These are phyloP conservation scores for Scedosporium dehoogii DNA, from an alignment of 2,329 filamentous ascomycete species.

Conservation along the genomic window DNA sequence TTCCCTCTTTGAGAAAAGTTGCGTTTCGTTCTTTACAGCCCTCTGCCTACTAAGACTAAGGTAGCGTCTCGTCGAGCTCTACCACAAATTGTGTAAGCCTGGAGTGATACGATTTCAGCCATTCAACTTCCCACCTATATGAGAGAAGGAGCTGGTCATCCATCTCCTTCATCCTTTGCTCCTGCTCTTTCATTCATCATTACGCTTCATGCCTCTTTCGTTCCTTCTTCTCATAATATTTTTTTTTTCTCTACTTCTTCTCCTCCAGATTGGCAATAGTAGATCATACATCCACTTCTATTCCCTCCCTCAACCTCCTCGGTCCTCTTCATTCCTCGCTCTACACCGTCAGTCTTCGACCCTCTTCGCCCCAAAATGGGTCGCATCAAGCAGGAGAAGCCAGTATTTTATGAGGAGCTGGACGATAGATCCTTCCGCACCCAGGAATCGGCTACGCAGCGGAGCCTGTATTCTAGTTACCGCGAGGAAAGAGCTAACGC, in stretches of 20 bases:
- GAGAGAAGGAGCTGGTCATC: constrained; percentile 1
- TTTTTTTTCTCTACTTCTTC: not conserved
- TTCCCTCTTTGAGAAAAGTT: no score
- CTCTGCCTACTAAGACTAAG: not conserved
- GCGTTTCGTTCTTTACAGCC: not conserved
- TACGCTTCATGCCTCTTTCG: not conserved
- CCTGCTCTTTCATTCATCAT: not conserved
- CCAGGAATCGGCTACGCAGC: not conserved
- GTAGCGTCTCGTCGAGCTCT: not conserved
- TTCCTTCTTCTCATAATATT: not conserved
- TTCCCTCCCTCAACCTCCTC: not conserved
- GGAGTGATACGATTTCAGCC: not conserved
- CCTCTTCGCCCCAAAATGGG: not conserved
- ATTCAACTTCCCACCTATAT: not conserved
- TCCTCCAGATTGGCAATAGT: not conserved
- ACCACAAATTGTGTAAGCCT: constrained; percentile 3
- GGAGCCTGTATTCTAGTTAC: not conserved
- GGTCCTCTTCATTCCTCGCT: not conserved
- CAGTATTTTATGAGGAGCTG: not conserved
- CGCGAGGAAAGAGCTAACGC: not conserved
- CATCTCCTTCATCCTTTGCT: constrained; percentile 1
- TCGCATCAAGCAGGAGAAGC: not conserved
- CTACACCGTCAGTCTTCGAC: no score
- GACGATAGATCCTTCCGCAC: not conserved
- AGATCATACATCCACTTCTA: not conserved